A percentile compares a stretch with the other conserved stretches of the same genome.
These are phyloP conservation scores for Phlyctochytrium bullatum DNA, from an alignment of 192 early-diverging fungal genomes.

Conservation along the genomic window DNA sequence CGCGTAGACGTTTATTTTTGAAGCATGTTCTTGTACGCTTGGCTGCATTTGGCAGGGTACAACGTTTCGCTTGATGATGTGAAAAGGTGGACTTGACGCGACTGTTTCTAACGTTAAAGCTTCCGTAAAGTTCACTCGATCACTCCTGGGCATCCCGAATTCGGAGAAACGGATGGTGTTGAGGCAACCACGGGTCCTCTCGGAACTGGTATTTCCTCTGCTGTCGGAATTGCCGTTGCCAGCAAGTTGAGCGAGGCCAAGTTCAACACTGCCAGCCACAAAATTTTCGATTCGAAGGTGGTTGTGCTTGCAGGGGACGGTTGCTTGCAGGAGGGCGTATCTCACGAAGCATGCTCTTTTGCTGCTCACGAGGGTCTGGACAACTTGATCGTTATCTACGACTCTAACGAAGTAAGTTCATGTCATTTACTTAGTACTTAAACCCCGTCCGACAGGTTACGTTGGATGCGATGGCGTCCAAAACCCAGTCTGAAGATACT, in stretches of 20 bases:
- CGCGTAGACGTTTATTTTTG: neutral
- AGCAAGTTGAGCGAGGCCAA: slow-evolving; percentile 84
- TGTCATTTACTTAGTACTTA: neutral
- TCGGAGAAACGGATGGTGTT: slow-evolving; percentile 76
- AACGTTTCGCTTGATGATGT: slow-evolving; percentile 86
- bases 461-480: slow-evolving; percentile 72
- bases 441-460: slow-evolving; percentile 59
- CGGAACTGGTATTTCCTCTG: slow-evolving; percentile 88
- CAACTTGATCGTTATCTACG: slow-evolving; percentile 92
- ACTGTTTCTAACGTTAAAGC: slow-evolving; percentile 19
- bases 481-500: slow-evolving; percentile 38
- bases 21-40: slow-evolving; percentile 82
- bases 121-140: slow-evolving; percentile 45
- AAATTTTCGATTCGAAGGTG: slow-evolving; percentile 82
- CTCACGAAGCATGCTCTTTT: slow-evolving; percentile 85
- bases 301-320: slow-evolving; percentile 89
- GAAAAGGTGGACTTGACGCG: slow-evolving; percentile 56
- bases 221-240: slow-evolving; percentile 91
- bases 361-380: slow-evolving; percentile 89
- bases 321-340: slow-evolving; percentile 97
- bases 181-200: slow-evolving; percentile 98
- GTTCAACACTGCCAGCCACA: slow-evolving; percentile 88
- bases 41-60: slow-evolving; percentile 87
- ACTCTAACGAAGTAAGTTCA: slow-evolving; percentile 70
- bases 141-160: slow-evolving; percentile 96